Conservation (phyloP, 1,284 basidiomycete species). For the Malassezia dermatis region DNA sequence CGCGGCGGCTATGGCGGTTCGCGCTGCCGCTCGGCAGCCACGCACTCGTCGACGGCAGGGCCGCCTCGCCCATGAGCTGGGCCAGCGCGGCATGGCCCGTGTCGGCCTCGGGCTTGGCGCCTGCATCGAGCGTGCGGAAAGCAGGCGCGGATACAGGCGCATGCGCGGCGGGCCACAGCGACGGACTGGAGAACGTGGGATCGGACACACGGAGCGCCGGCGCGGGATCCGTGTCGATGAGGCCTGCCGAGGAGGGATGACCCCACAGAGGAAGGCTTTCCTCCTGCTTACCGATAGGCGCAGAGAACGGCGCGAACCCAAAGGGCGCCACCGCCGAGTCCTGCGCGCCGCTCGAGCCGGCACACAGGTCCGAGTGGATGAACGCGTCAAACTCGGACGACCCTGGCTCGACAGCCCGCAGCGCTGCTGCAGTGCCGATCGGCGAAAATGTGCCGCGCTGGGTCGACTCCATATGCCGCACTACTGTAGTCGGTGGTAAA, state of each 20-base stretch:
- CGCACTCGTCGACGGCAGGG: background rate
- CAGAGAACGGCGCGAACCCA: background rate
- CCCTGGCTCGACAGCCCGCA: constrained; percentile 2
- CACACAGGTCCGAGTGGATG: constrained; percentile 18
- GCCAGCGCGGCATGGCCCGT: background rate
- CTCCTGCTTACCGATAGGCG: background rate
- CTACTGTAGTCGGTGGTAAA: background rate
- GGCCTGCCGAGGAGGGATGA: background rate
- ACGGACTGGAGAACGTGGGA: background rate
- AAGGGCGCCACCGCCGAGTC: background rate
- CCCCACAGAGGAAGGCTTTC: background rate
- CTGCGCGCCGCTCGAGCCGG: background rate
- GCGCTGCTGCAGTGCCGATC: background rate
- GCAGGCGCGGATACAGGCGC: background rate
- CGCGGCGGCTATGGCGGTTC: background rate
- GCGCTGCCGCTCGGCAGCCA: background rate
- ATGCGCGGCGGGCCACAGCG: background rate
- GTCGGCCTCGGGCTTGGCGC: background rate
- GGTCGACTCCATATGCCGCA: background rate
- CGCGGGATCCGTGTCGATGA: background rate
- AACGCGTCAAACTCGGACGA: constrained; percentile 17
- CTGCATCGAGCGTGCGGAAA: background rate
- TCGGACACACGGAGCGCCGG: background rate
- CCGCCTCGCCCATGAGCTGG: background rate
- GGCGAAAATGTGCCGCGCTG: background rate